Base-by-base conservation (phyloP, 1,139 yeast genomes). In the Diutina ranongensis region DNA sequence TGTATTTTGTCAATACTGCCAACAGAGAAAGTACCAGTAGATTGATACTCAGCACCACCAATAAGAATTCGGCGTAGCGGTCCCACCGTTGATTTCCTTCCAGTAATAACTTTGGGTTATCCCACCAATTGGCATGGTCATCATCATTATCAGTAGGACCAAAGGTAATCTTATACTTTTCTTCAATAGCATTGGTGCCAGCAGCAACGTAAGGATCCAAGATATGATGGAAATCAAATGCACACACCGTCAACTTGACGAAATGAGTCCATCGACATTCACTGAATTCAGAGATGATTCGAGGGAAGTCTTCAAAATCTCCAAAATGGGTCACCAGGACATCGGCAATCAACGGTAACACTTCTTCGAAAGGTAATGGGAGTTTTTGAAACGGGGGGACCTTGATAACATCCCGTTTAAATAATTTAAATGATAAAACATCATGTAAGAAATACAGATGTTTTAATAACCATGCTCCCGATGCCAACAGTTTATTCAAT, bases 401-500 rank as follows among this genome's bases (percentile, higher is more conserved):
- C n/a, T 22, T 22, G 32, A 22, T 22, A 10, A 15, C 10, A 20
- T 25, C 32, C 7, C 16, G n/a, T 16, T 38, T 38, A 15, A 38
- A 38, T 10, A 38, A 25, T 25, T 38, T 38, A 27, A 38, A 38
- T 16, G 28, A 20, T 20, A 38, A 21, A 25, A 38, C 25, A 20
- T 38, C 42, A 13, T 38, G 42, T 20, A 38, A n/a, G 13, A 38
- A 38, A 27, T 38, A 38, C 42, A 38, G 42, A 21, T 21, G 28
- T n/a, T 38, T 38, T 12, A 38, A n/a, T 13, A 38, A 32, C 16
- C n/a, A 16, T 20, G 42, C 42, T 8, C 32, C 42, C 32, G 16
- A 18, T n/a, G 16, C 13, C 8, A 25, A 15, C 31, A 22, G 33
- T 16, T 38, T 38, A 18, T 15, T 16, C 10, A 21, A 10, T 15